Percentiles rank a stretch among this genome's conserved stretches.
Conservation (phyloP, 2,329 filamentous ascomycete species). For the Calycina marina region DNA sequence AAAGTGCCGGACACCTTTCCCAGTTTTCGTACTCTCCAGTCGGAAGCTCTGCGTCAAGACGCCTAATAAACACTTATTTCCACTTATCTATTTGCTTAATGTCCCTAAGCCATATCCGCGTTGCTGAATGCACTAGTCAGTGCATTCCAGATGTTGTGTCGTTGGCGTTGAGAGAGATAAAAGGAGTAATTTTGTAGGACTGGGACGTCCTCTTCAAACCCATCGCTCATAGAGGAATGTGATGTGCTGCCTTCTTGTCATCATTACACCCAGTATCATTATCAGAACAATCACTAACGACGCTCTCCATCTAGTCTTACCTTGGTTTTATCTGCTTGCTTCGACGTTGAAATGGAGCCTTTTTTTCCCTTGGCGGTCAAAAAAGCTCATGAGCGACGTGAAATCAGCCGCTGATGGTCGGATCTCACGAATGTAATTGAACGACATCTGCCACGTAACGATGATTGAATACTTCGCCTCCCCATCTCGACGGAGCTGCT, state of each 20-base stretch:
- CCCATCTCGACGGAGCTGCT: conserved; percentile 23
- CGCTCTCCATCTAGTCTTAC: conserved; percentile 6
- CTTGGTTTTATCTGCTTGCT: too few species aligned
- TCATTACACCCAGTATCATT: too few species aligned
- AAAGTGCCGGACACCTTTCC: conserved; percentile 21
- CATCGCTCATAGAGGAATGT: conserved; percentile 5
- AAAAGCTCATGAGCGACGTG: conserved; percentile 29
- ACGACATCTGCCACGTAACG: too few species aligned
- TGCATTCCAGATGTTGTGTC: conserved; percentile 11
- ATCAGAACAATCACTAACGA: background rate
- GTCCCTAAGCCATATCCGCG: conserved; percentile 12
- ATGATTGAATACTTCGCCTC: conserved; percentile 15
- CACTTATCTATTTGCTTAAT: conserved; percentile 5
- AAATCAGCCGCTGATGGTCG: conserved; percentile 25
- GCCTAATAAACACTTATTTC: conserved; percentile 8
- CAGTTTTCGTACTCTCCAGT: conserved; percentile 20
- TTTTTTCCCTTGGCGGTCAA: conserved; percentile 28
- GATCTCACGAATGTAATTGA: conserved; percentile 22
- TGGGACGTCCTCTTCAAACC: conserved; percentile 23
- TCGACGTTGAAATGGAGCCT: conserved; percentile 19
- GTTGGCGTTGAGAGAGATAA: conserved; percentile 14
- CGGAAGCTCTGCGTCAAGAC: conserved; percentile 10
- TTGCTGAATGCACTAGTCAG: conserved; percentile 12
- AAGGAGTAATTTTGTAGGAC: conserved; percentile 25
- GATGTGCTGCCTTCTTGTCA: conserved; percentile 3